Evolutionary conservation across 495 filamentous ascomycete species (phyloP).

Genomic region (Apiosordaria backusii): DNA sequence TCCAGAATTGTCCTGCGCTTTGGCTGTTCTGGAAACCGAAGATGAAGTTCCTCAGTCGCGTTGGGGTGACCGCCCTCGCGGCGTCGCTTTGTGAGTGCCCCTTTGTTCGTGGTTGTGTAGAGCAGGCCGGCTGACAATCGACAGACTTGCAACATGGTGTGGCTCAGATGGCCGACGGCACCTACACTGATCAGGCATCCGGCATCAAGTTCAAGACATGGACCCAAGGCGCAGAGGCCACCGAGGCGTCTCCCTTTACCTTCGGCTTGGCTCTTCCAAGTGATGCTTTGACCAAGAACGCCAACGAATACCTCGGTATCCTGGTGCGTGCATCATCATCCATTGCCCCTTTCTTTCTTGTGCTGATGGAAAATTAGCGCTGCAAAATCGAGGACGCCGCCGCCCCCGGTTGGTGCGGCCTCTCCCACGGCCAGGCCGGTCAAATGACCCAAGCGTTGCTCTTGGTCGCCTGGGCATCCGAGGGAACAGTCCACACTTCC

Average conservation of each 20-base stretch:
- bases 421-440: conserved; percentile 48
- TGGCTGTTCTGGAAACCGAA: conserved; percentile 18
- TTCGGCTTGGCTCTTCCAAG: conserved; percentile 56
- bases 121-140: conserved; percentile 13
- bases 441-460: conserved; percentile 58
- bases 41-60: conserved; percentile 32
- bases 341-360: background rate
- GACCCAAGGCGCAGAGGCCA: conserved; percentile 11
- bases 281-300: conserved; percentile 47
- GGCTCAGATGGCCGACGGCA: conserved; percentile 24
- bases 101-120: background rate
- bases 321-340: conserved; percentile 38
- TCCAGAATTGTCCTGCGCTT: conserved; percentile 13
- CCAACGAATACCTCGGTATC: conserved; percentile 57
- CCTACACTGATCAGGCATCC: conserved; percentile 40
- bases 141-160: conserved; percentile 25
- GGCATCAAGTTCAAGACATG: conserved; percentile 46
- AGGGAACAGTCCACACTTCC: conserved; percentile 49
- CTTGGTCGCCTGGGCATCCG: conserved; percentile 54
- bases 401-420: conserved; percentile 52
- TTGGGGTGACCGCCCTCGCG: conserved; percentile 28
- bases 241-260: conserved; percentile 36
- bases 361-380: conserved; percentile 20
- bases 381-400: conserved; percentile 26
- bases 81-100: conserved; percentile 30